Conservation (phyloP, 805 yeast species). For the Starmerella vitae region DNA sequence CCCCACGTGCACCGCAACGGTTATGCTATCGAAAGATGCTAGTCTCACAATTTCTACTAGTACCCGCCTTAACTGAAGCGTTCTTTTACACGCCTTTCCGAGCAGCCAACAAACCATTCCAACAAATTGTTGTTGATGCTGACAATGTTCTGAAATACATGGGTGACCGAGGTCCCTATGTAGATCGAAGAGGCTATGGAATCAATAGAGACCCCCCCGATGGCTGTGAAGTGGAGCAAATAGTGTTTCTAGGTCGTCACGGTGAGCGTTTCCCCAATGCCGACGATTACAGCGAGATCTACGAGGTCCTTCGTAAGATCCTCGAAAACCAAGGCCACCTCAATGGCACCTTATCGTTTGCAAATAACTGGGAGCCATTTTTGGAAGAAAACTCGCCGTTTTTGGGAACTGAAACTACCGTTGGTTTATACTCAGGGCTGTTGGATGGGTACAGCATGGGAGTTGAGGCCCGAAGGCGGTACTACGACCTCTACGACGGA, state of each 20-base stretch:
- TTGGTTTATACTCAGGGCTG: slow-evolving; percentile 39
- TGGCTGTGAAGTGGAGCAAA: slow-evolving; percentile 37
- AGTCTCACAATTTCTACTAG: too few species aligned
- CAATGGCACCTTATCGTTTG: slow-evolving; percentile 34
- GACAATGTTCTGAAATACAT: slow-evolving; percentile 34
- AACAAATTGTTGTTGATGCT: slow-evolving; percentile 29
- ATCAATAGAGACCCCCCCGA: slow-evolving; percentile 35
- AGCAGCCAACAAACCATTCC: slow-evolving; percentile 9
- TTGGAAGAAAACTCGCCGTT: slow-evolving; percentile 36
- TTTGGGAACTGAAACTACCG: slow-evolving; percentile 25
- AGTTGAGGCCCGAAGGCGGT: slow-evolving; percentile 34
- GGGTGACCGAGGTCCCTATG: slow-evolving; percentile 40
- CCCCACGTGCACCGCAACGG: too few species aligned
- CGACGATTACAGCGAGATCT: slow-evolving; percentile 1
- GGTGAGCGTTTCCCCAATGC: slow-evolving; percentile 38
- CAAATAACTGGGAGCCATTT: slow-evolving; percentile 35
- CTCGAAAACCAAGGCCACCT: slow-evolving; percentile 6
- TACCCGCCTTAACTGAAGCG: background rate
- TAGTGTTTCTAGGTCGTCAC: slow-evolving; percentile 37
- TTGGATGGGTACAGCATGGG: slow-evolving; percentile 39
- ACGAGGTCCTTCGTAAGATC: background rate
- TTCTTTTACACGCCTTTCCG: slow-evolving; percentile 8
- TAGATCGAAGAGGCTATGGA: slow-evolving; percentile 36
- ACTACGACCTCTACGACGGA: slow-evolving; percentile 34
- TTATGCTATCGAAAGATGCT: too few species aligned